phyloP scores from a whole-genome alignment of 2,329 filamentous ascomycete genomes.

The Colletotrichum gloeosporioides region DNA sequence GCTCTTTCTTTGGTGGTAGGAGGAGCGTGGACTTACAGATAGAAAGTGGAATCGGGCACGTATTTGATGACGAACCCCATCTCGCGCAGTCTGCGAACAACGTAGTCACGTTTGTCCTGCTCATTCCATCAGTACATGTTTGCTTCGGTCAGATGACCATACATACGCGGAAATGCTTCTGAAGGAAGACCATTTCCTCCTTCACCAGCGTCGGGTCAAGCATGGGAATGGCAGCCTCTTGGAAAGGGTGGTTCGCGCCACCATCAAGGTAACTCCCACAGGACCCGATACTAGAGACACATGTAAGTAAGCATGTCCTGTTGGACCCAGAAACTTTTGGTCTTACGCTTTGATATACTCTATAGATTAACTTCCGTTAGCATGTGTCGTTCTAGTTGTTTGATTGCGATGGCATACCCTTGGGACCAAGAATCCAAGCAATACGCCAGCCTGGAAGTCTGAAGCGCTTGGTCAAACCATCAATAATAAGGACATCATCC shows the following conservation, averaged over 20 bases:
- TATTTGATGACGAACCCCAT: slow-evolving; percentile 90
- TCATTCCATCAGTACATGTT: slow-evolving; percentile 23
- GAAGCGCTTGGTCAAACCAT: slow-evolving; percentile 96
- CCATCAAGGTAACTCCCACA: slow-evolving; percentile 95
- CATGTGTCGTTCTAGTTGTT: neutral
- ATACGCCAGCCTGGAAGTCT: slow-evolving; percentile 95
- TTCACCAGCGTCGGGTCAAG: slow-evolving; percentile 84
- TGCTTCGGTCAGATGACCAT: neutral
- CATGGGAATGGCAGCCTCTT: slow-evolving; percentile 92
- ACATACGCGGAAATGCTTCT: slow-evolving; percentile 78
- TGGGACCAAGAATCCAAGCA: slow-evolving; percentile 94
- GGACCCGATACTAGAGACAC: slow-evolving; percentile 68
- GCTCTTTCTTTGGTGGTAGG: neutral
- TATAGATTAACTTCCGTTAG: slow-evolving; percentile 19
- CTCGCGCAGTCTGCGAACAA: slow-evolving; percentile 76
- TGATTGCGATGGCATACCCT: slow-evolving; percentile 47
- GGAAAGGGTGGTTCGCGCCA: slow-evolving; percentile 93
- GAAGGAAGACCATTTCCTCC: slow-evolving; percentile 87
- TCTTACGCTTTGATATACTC: slow-evolving; percentile 87
- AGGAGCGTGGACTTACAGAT: slow-evolving; percentile 67
- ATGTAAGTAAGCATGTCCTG: neutral
- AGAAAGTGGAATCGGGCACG: slow-evolving; percentile 91
- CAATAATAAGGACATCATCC: slow-evolving; percentile 92
- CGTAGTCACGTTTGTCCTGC: slow-evolving; percentile 87
- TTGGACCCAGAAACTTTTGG: neutral